phyloP scores from a whole-genome alignment of 1,284 basidiomycete species.

The Agaricales sp. region DNA sequence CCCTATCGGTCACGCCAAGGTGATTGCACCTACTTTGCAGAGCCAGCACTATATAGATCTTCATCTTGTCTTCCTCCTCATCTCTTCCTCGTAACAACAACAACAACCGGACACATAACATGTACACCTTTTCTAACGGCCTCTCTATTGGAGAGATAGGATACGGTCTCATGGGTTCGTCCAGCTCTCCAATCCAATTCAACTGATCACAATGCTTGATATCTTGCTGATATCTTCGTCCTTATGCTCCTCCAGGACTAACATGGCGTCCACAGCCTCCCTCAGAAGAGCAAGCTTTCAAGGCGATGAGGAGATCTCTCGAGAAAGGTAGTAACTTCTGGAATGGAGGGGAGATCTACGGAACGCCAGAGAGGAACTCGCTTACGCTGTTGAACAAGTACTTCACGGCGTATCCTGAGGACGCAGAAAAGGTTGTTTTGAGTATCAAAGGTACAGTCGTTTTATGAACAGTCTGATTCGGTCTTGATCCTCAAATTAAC shows the following conservation, averaged over 20 bases:
- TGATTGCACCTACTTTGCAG: no score
- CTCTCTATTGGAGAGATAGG: background rate
- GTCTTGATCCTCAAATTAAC: conserved; percentile 1
- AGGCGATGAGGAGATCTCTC: conserved; percentile 6
- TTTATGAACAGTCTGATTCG: background rate
- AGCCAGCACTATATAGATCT: no score
- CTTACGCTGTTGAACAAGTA: conserved; percentile 18
- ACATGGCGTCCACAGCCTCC: conserved; percentile 18
- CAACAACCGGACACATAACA: no score
- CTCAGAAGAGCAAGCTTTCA: conserved; percentile 28
- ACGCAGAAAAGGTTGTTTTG: conserved; percentile 30
- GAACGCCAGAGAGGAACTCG: conserved; percentile 7
- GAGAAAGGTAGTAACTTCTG: conserved; percentile 7
- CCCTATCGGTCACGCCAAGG: no score
- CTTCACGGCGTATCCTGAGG: conserved; percentile 30
- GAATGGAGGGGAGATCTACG: conserved; percentile 9
- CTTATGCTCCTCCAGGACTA: conserved; percentile 3
- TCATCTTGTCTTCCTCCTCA: no score
- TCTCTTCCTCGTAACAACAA: no score
- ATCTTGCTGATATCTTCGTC: conserved; percentile 4
- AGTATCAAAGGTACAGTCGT: conserved; percentile 12
- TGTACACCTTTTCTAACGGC: background rate
- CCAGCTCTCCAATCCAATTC: background rate
- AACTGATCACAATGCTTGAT: conserved; percentile 5
- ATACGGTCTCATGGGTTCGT: background rate